Conservation (phyloP, 2,329 filamentous ascomycete species). For the Berkeleyomyces rouxiae region DNA sequence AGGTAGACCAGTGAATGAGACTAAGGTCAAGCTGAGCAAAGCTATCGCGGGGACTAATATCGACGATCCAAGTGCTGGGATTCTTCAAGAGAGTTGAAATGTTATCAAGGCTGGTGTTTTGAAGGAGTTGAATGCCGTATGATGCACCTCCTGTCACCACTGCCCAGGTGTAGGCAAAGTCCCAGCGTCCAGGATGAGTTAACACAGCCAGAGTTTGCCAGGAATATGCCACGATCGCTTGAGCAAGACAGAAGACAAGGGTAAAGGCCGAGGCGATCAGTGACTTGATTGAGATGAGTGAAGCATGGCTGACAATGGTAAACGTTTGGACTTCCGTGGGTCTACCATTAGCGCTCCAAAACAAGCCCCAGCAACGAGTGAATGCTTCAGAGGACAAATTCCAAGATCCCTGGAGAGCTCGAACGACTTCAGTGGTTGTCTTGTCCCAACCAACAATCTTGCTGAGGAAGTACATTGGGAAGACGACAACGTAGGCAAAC, state of each 20-base stretch:
- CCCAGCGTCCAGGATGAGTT: not conserved
- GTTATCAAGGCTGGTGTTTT: not conserved
- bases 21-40: constrained; percentile 31
- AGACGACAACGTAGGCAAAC: constrained; percentile 1
- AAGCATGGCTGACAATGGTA: constrained; percentile 58
- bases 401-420: not conserved
- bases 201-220: not conserved
- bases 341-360: not conserved
- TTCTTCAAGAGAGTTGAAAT: constrained; percentile 22
- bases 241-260: not conserved
- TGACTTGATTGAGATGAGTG: constrained; percentile 43
- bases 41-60: constrained; percentile 23
- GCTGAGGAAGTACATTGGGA: constrained; percentile 9
- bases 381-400: not conserved
- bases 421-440: constrained; percentile 14
- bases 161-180: not conserved
- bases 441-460: constrained; percentile 14
- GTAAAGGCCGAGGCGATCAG: constrained; percentile 13
- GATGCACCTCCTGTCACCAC: not conserved
- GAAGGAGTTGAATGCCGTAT: not conserved
- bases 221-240: not conserved
- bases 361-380: not conserved
- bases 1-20: constrained; percentile 49
- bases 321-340: constrained; percentile 53
- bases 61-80: constrained; percentile 42